Conservation (phyloP, 1,284 basidiomycete species). For the Cryptococcus jaspeensis region DNA sequence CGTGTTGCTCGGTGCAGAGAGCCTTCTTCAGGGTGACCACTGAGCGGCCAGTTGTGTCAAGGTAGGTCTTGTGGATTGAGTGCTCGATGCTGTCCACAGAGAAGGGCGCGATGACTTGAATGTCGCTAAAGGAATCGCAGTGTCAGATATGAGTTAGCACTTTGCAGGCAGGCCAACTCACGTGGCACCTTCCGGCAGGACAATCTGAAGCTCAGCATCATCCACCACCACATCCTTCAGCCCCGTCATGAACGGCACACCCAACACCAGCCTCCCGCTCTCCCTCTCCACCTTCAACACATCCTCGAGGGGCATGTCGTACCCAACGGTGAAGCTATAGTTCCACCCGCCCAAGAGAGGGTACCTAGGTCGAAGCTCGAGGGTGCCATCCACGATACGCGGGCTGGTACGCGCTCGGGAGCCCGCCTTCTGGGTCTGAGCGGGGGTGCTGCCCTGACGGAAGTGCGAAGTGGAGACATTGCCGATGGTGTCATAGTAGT, state of each 20-base stretch:
- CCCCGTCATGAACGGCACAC: constrained; percentile 81
- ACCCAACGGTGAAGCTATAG: constrained; percentile 91
- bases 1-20: constrained; percentile 75
- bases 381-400: constrained; percentile 53
- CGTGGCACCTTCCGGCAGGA: constrained; percentile 92
- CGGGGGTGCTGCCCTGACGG: constrained; percentile 55
- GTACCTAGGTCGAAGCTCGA: constrained; percentile 86
- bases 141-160: neutral
- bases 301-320: constrained; percentile 79
- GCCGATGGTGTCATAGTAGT: constrained; percentile 87
- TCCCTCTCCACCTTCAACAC: constrained; percentile 53
- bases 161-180: constrained; percentile 54
- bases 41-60: constrained; percentile 90
- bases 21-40: constrained; percentile 70
- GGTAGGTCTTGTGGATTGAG: constrained; percentile 75
- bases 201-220: constrained; percentile 72
- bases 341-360: constrained; percentile 97
- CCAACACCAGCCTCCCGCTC: constrained; percentile 61
- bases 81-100: constrained; percentile 62
- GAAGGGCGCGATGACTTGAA: constrained; percentile 76
- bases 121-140: constrained; percentile 58
- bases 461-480: constrained; percentile 95
- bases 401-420: constrained; percentile 56
- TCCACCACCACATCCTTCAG: constrained; percentile 78
- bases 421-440: constrained; percentile 2